Conservation (phyloP, 768 basidiomycete genomes). For the Podaxis pistillaris region DNA sequence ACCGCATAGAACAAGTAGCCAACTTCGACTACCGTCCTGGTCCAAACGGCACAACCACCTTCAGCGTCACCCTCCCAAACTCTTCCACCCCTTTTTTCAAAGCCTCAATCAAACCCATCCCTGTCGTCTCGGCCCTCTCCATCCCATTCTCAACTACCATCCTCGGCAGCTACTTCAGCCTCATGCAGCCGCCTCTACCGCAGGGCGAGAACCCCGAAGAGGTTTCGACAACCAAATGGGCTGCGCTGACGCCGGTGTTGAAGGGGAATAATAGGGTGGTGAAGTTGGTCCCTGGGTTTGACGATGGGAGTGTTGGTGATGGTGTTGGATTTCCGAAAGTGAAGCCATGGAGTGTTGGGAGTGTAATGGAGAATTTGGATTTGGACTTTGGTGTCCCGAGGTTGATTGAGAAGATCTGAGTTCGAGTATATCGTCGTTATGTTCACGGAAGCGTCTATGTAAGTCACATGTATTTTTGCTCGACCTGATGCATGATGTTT, state of each 20-base stretch:
- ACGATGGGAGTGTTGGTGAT: slow-evolving; percentile 13
- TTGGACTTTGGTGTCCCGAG: slow-evolving; percentile 7
- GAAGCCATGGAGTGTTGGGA: slow-evolving; percentile 7
- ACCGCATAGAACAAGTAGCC: slow-evolving; percentile 27
- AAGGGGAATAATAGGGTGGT: background rate
- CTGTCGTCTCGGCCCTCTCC: slow-evolving; percentile 23
- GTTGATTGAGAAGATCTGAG: slow-evolving; percentile 7
- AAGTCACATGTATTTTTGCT: too few species aligned
- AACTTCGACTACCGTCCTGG: slow-evolving; percentile 24
- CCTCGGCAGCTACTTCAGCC: slow-evolving; percentile 2
- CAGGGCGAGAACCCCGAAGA: slow-evolving; percentile 4
- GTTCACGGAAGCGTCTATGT: too few species aligned
- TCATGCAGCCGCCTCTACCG: slow-evolving; percentile 8
- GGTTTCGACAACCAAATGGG: slow-evolving; percentile 8
- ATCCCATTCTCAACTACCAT: slow-evolving; percentile 23
- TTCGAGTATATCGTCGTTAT: too few species aligned
- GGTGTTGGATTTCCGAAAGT: slow-evolving; percentile 10
- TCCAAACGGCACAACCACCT: slow-evolving; percentile 20
- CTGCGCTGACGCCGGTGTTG: slow-evolving; percentile 7
- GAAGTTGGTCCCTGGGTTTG: slow-evolving; percentile 9
- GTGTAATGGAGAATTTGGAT: background rate
- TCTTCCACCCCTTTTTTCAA: slow-evolving; percentile 28
- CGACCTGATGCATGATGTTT: too few species aligned
- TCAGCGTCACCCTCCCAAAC: slow-evolving; percentile 24
- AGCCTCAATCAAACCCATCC: slow-evolving; percentile 25